Evolutionary conservation across 148 eudicot genomes (phyloP).

Genomic region (Silene conica): DNA sequence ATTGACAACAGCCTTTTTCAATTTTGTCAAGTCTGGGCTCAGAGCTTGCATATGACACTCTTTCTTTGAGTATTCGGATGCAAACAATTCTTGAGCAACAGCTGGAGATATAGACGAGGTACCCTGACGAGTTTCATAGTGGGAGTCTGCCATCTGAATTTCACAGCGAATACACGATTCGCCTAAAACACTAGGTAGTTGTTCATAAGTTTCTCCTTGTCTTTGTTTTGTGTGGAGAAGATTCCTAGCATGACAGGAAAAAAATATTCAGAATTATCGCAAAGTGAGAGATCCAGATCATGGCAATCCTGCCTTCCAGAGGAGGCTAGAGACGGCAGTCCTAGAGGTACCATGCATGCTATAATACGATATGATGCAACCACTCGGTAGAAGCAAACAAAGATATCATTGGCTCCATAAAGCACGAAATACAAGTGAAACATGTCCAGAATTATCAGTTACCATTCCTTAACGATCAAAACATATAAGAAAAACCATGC

Average conservation of each 20-base stretch:
- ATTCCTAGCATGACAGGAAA: constrained; percentile 39
- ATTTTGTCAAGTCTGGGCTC: constrained; percentile 53
- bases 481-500: background rate
- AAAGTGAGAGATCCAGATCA: background rate
- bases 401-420: background rate
- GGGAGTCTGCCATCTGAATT: constrained; percentile 55
- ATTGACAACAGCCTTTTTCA: constrained; percentile 48
- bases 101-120: constrained; percentile 58
- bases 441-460: background rate
- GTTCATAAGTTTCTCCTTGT: constrained; percentile 48
- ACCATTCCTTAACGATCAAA: background rate
- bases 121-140: constrained; percentile 43
- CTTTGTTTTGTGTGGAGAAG: constrained; percentile 68
- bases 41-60: constrained; percentile 60
- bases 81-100: constrained; percentile 68
- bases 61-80: constrained; percentile 45
- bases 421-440: background rate
- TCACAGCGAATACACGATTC: constrained; percentile 71
- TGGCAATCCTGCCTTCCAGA: no score
- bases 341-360: background rate
- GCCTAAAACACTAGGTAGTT: constrained; percentile 53
- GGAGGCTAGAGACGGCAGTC: background rate
- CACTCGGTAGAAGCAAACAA: background rate
- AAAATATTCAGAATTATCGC: background rate
- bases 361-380: background rate